These are phyloP conservation scores for Starmerella sp. DNA, from an alignment of 805 yeast genomes.

Conservation along the genomic window DNA sequence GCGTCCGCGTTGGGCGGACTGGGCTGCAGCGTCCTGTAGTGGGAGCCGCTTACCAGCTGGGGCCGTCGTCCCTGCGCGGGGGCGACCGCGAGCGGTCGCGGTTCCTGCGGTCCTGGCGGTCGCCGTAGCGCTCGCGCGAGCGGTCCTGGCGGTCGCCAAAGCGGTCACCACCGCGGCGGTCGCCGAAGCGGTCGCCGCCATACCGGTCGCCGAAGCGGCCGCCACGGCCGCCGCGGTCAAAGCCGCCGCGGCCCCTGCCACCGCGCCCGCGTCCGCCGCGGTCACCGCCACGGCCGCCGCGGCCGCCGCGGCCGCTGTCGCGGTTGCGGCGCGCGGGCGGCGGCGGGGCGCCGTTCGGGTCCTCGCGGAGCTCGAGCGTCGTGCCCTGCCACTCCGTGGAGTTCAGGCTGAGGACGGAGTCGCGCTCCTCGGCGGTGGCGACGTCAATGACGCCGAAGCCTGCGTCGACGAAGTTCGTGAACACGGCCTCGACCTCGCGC, in stretches of 20 bases:
- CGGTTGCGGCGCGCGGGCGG: conserved; percentile 31
- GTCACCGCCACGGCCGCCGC: conserved; percentile 38
- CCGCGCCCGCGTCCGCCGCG: conserved; percentile 37
- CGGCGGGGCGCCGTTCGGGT: conserved; percentile 36
- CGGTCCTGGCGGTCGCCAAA: conserved; percentile 18
- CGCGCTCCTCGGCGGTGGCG: conserved; percentile 83
- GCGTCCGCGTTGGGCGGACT: not conserved
- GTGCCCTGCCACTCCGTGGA: conserved; percentile 62
- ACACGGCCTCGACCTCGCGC: conserved; percentile 34
- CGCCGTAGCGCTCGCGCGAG: conserved; percentile 21
- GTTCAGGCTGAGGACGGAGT: conserved; percentile 72
- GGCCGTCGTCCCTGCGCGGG: conserved; percentile 18
- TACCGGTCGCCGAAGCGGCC: conserved; percentile 8
- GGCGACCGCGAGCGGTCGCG: conserved; percentile 23
- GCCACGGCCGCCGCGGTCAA: conserved; percentile 20
- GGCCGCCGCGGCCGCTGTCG: conserved; percentile 36
- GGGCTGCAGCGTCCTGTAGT: not conserved
- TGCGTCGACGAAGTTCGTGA: conserved; percentile 32
- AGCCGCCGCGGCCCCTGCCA: conserved; percentile 6
- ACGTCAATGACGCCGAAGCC: conserved; percentile 63
- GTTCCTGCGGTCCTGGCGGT: conserved; percentile 20
- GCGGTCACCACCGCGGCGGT: conserved; percentile 17
- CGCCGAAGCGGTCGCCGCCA: conserved; percentile 18
- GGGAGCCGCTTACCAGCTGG: conserved; percentile 13
- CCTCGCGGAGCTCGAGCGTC: conserved; percentile 61